Base-by-base conservation (phyloP, 148 eudicot species). In the Fagopyrum tataricum region DNA sequence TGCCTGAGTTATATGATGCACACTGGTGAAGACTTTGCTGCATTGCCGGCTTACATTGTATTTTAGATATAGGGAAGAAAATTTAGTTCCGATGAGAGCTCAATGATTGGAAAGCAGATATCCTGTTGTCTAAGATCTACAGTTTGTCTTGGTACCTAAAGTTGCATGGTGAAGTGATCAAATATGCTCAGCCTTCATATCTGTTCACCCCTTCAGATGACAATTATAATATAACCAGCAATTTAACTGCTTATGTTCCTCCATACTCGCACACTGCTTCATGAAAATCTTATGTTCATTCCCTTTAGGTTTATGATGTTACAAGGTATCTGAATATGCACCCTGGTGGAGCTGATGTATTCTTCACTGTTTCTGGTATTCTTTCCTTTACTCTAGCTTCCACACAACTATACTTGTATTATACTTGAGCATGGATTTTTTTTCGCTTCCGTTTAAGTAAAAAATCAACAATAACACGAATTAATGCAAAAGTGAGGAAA, bases 291-390 rank as follows among this genome's bases (percentile, higher is more conserved):
- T 47, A 9, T 62, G 23, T 62, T 24, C 68, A 24, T 4, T 24
- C 24, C 15, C 18, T 37, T 4, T 39, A 62, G 68, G 68, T 62
- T 13, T 62, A 62, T 62, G 68, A 62, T 24, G 68, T 62, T 10
- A 24, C 68, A 62, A 62, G 13, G 39, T 62, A 13, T 62, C 68
- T 62, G 15, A 37, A 62, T 62, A 37, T 21, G 68, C 68, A 62
- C 68, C 68, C 68, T 24, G 68, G 68, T 26, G 68, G 68, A 62
- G 43, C 41, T 66, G 70, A 66, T 66, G 70, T 66, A 40, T 66
- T 66, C 70, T 66, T 66, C 37, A 42, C 26, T 4, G 70, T 40
- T 10, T n/a, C 70, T 17, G 70, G 70, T 66, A 66, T 10, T 10
- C 1, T 66, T 66, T 6, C 61, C 61, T 55, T 55, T 5, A 55